Conservation (phyloP, 2,329 filamentous ascomycete genomes). For the Chaetomiaceae sp. region DNA sequence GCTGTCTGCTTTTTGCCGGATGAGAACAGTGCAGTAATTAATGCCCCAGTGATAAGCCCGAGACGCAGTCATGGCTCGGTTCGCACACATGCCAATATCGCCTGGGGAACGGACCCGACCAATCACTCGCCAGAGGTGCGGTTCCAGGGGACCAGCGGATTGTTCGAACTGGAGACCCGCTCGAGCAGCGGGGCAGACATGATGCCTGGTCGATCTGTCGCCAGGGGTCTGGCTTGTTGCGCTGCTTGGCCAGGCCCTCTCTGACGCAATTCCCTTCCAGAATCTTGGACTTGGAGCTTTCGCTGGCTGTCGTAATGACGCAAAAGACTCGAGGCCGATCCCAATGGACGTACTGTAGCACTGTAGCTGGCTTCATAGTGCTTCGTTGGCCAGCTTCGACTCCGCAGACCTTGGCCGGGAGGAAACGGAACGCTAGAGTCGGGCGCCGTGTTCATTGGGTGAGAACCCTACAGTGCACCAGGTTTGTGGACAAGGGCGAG, state of each 20-base stretch:
- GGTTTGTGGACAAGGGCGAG: constrained; percentile 6
- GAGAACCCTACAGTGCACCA: not conserved
- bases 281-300: constrained; percentile 12
- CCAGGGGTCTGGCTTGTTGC: constrained; percentile 5
- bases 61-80: not conserved
- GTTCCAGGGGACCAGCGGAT: not conserved
- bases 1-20: not conserved
- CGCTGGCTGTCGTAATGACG: not conserved
- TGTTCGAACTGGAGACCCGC: not conserved
- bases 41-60: not conserved
- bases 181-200: not conserved
- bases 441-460: not conserved
- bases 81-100: constrained; percentile 8
- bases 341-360: too few species aligned
- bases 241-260: constrained; percentile 7
- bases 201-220: constrained; percentile 11
- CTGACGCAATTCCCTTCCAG: constrained; percentile 16
- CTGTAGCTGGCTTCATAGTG: too few species aligned
- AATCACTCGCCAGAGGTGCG: not conserved
- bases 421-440: not conserved
- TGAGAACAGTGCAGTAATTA: not conserved
- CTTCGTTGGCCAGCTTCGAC: too few species aligned
- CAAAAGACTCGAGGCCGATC: not conserved
- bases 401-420: not conserved
- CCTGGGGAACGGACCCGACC: not conserved